These are phyloP conservation scores for Picea mariana DNA, from an alignment of 83 land plant species.

Conservation along the genomic window DNA sequence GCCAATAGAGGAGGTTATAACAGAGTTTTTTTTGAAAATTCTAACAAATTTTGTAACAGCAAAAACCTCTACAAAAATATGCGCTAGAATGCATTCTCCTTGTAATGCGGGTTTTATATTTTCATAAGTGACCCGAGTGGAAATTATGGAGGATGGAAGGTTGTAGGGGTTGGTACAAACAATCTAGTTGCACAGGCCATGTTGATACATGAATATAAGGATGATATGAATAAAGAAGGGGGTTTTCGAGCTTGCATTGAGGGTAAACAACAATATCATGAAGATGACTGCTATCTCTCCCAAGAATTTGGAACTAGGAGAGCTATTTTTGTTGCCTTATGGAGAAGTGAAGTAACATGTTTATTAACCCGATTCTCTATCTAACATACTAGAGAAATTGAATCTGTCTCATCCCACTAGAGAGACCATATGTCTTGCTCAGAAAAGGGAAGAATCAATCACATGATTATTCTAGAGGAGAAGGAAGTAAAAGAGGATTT, in stretches of 20 bases:
- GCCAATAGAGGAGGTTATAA: no score
- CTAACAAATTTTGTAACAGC: no score
- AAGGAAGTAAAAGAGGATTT: no score
- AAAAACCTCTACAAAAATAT: no score
- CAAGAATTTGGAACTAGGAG: slow-evolving; percentile 81
- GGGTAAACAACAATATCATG: slow-evolving; percentile 81
- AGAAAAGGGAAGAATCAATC: no score
- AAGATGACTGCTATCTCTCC: slow-evolving; percentile 76
- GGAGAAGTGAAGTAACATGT: slow-evolving; percentile 72
- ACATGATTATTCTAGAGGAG: no score
- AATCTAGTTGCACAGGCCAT: slow-evolving; percentile 80
- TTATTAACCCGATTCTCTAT: slow-evolving; percentile 42
- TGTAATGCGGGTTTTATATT: slow-evolving; percentile 59
- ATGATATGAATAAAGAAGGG: slow-evolving; percentile 69
- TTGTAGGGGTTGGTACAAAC: slow-evolving; percentile 82
- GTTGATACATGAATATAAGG: slow-evolving; percentile 85
- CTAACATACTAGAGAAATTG: slow-evolving; percentile 48
- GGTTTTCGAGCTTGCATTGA: slow-evolving; percentile 66
- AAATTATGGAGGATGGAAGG: slow-evolving; percentile 88
- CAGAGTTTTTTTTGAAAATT: no score
- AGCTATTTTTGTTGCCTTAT: slow-evolving; percentile 50
- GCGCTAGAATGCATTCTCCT: no score
- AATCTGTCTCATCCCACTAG: slow-evolving; percentile 56
- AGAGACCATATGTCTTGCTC: slow-evolving; percentile 20
- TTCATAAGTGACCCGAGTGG: slow-evolving; percentile 92